Conservation (phyloP, 345 rosid species). For the Draba incana region DNA sequence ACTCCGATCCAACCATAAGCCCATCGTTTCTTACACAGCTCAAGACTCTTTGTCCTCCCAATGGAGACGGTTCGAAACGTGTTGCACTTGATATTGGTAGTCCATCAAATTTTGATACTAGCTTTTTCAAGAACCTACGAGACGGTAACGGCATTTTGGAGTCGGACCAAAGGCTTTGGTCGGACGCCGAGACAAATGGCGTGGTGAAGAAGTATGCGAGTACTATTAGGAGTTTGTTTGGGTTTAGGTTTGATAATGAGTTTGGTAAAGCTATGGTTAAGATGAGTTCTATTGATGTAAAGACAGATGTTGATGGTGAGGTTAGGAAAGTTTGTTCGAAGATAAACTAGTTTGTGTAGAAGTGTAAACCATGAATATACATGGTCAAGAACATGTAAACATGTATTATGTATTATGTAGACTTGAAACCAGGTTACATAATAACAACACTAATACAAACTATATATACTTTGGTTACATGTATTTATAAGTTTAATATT, state of each 20-base stretch:
- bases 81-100: slow-evolving; percentile 64
- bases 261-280: slow-evolving; percentile 70
- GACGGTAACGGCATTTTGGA: slow-evolving; percentile 71
- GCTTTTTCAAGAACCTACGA: slow-evolving; percentile 62
- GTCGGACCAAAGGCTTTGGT: slow-evolving; percentile 79
- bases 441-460: too few relatives aligned
- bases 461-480: too few relatives aligned
- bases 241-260: slow-evolving; percentile 62
- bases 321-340: slow-evolving; percentile 68
- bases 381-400: too few relatives aligned
- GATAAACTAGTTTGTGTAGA: slow-evolving; percentile 46
- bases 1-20: slow-evolving; percentile 67
- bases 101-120: slow-evolving; percentile 54
- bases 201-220: slow-evolving; percentile 61
- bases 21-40: slow-evolving; percentile 60
- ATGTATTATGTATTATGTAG: too few relatives aligned
- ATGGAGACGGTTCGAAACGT: slow-evolving; percentile 59
- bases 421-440: too few relatives aligned
- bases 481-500: too few relatives aligned
- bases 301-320: slow-evolving; percentile 65
- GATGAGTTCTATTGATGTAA: slow-evolving; percentile 76
- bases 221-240: slow-evolving; percentile 56
- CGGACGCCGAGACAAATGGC: slow-evolving; percentile 50
- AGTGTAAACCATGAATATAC: background rate
- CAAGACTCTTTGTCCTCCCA: slow-evolving; percentile 57